Conservation (phyloP, 106 monocot species). For the Dendrobium nobile region DNA sequence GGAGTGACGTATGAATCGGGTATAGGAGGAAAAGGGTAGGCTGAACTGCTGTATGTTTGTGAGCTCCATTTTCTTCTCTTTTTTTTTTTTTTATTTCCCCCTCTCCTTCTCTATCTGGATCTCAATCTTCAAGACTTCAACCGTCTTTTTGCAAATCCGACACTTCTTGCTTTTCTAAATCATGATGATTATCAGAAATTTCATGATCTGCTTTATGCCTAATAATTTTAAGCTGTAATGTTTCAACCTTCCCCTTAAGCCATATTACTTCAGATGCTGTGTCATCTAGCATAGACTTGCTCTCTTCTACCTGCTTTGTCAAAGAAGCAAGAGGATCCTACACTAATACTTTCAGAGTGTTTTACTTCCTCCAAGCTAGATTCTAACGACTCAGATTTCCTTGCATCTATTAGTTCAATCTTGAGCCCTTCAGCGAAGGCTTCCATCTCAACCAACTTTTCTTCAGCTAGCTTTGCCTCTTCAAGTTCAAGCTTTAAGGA, state of each 20-base stretch:
- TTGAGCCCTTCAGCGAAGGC: conserved; percentile 25
- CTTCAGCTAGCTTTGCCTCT: conserved; percentile 26
- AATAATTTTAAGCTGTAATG: conserved; percentile 38
- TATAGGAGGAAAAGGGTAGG: too few relatives aligned
- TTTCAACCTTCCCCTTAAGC: conserved; percentile 32
- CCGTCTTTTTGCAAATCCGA: conserved; percentile 13
- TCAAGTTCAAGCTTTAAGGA: conserved; percentile 35
- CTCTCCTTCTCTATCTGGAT: neutral
- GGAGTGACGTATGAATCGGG: too few relatives aligned
- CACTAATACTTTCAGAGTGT: conserved; percentile 21
- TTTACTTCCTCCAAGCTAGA: conserved; percentile 21
- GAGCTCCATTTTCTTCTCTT: too few relatives aligned
- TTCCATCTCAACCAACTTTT: conserved; percentile 29
- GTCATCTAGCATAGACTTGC: conserved; percentile 20
- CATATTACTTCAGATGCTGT: conserved; percentile 14
- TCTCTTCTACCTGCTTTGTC: conserved; percentile 26
- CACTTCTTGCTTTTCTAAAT: conserved; percentile 26
- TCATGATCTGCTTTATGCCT: conserved; percentile 22
- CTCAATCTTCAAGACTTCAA: conserved; percentile 25
- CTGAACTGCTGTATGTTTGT: too few relatives aligned
- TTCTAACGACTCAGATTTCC: conserved; percentile 24
- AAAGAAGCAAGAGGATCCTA: conserved; percentile 14
- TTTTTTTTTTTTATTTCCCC: too few relatives aligned
- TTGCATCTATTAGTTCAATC: conserved; percentile 32
- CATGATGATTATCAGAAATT: conserved; percentile 18